Conservation (phyloP, 306 rosid genomes). For the Vigna mungo region DNA sequence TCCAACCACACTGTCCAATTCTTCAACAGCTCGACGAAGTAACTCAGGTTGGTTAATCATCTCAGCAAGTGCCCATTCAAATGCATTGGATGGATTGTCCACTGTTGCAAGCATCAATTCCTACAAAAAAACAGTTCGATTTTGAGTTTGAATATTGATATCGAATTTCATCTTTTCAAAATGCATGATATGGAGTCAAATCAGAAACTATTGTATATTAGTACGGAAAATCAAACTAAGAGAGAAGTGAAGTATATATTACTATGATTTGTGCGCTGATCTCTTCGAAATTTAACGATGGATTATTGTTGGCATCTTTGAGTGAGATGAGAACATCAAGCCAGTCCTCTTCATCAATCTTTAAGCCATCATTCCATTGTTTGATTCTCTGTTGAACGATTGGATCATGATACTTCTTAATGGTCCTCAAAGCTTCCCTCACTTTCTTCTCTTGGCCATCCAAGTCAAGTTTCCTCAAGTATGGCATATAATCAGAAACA, state of each 20-base stretch:
- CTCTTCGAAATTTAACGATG: constrained; percentile 45
- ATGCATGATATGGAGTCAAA: background rate
- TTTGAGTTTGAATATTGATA: background rate
- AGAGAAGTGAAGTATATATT: background rate
- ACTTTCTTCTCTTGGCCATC: constrained; percentile 44
- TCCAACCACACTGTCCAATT: constrained; percentile 51
- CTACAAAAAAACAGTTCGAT: constrained; percentile 15
- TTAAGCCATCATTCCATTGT: constrained; percentile 48
- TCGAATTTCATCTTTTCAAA: background rate
- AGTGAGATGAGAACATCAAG: constrained; percentile 56
- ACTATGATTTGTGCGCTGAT: constrained; percentile 55
- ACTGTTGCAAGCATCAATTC: constrained; percentile 47
- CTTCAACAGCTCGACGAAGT: constrained; percentile 45
- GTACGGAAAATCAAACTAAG: background rate
- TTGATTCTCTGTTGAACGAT: constrained; percentile 45
- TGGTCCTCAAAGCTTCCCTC: constrained; percentile 30
- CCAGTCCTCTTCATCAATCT: constrained; percentile 44
- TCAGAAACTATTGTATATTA: background rate
- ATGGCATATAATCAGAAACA: constrained; percentile 53
- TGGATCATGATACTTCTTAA: constrained; percentile 45
- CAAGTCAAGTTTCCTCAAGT: constrained; percentile 47
- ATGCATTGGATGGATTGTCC: constrained; percentile 56
- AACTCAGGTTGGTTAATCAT: constrained; percentile 54
- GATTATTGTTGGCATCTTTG: constrained; percentile 36
- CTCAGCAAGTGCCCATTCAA: constrained; percentile 61